Evolutionary conservation across 805 yeast species (phyloP).

Genomic region (Ogataea neopini): DNA sequence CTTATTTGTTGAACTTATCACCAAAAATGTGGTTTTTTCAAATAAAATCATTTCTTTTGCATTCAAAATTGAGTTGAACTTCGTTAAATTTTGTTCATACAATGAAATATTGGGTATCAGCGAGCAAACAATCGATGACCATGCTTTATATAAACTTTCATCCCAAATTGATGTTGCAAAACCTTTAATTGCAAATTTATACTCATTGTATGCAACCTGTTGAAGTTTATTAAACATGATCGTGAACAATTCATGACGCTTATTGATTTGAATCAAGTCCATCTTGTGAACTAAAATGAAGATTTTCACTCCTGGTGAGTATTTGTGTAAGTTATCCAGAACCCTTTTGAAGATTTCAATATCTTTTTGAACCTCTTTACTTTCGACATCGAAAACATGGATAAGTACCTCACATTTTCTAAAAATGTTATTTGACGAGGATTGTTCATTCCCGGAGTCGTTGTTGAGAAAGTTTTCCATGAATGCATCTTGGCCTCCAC

Average conservation of each 20-base stretch:
- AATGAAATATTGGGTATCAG: conserved; percentile 87
- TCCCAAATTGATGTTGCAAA: conserved; percentile 98
- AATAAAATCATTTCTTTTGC: conserved; percentile 90
- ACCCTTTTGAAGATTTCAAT: conserved; percentile 88
- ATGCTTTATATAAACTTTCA: conserved; percentile 91
- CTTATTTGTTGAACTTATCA: conserved; percentile 60
- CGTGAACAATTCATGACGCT: conserved; percentile 78
- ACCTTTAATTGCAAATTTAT: conserved; percentile 66
- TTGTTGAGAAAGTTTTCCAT: conserved; percentile 77
- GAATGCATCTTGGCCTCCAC: conserved; percentile 97
- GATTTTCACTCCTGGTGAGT: conserved; percentile 87
- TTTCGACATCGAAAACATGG: conserved; percentile 94
- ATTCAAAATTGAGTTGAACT: conserved; percentile 69
- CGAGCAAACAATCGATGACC: conserved; percentile 95
- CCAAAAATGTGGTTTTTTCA: conserved; percentile 90
- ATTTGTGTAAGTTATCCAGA: conserved; percentile 75
- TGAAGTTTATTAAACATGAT: conserved; percentile 83
- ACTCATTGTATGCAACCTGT: conserved; percentile 65
- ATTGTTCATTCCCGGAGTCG: conserved; percentile 43
- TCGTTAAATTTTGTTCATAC: conserved; percentile 73
- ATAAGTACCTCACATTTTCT: conserved; percentile 94
- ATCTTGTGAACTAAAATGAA: conserved; percentile 92
- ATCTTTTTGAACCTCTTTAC: conserved; percentile 88
- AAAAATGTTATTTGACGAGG: conserved; percentile 85
- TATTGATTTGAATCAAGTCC: conserved; percentile 89